Evolutionary conservation across 352 stramenopile genomes (phyloP).

Genomic region (Globisporangium radiosum): DNA sequence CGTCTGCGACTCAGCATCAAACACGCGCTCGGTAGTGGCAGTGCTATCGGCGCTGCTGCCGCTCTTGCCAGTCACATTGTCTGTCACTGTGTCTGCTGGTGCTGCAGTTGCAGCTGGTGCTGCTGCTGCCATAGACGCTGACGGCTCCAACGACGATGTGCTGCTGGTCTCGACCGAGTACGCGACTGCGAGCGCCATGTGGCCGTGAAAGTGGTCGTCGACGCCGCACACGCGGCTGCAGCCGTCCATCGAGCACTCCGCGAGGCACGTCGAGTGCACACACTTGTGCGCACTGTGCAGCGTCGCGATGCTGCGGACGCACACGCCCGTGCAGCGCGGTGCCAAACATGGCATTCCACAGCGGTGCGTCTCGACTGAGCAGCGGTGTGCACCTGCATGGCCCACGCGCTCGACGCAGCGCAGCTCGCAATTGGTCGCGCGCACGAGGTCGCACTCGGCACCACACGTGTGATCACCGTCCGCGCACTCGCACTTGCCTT

Average conservation of each 20-base stretch:
- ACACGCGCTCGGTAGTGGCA: conserved; percentile 11
- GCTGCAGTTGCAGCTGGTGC: not conserved
- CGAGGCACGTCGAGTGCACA: conserved; percentile 43
- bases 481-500: conserved; percentile 56
- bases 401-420: conserved; percentile 36
- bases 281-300: conserved; percentile 59
- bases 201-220: conserved; percentile 64
- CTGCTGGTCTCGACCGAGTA: conserved; percentile 37
- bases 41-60: not conserved
- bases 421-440: conserved; percentile 46
- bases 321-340: conserved; percentile 30
- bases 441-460: conserved; percentile 25
- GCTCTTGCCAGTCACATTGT: conserved; percentile 17
- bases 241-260: conserved; percentile 52
- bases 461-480: conserved; percentile 63
- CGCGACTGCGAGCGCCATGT: conserved; percentile 32
- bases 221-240: conserved; percentile 42
- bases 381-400: conserved; percentile 42
- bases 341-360: conserved; percentile 50
- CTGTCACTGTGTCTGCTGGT: not conserved
- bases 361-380: conserved; percentile 44
- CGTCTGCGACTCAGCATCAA: conserved; percentile 29
- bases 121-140: not conserved
- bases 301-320: conserved; percentile 43
- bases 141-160: too few relatives aligned